Percentiles rank a stretch among this genome's conserved stretches.
These are phyloP conservation scores for Hysterium pulicare DNA, from an alignment of 2,329 filamentous ascomycete species.

Conservation along the genomic window DNA sequence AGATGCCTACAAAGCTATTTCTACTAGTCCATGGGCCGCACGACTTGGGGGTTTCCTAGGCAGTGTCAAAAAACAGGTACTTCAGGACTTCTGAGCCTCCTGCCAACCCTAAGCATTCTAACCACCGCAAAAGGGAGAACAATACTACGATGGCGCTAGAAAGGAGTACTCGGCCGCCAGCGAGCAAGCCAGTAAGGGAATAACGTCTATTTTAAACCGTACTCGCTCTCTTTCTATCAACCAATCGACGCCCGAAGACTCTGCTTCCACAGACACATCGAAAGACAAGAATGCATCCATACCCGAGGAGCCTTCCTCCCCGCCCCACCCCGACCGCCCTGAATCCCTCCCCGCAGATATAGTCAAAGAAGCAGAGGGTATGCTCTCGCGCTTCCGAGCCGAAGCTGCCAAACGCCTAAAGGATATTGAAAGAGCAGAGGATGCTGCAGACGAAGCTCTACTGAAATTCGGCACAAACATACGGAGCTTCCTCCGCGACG, in stretches of 20 bases:
- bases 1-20: conserved; percentile 92
- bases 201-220: conserved; percentile 70
- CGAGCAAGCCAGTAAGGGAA: conserved; percentile 76
- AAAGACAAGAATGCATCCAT: conserved; percentile 13
- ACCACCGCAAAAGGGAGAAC: conserved; percentile 72
- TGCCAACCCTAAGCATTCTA: background rate
- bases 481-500: conserved; percentile 83
- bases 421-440: conserved; percentile 87
- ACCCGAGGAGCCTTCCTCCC: conserved; percentile 17
- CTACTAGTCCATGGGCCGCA: conserved; percentile 85
- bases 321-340: conserved; percentile 37
- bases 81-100: conserved; percentile 18
- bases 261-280: conserved; percentile 15
- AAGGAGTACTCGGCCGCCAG: conserved; percentile 79
- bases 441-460: conserved; percentile 92
- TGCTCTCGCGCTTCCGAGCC: conserved; percentile 70
- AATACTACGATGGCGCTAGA: conserved; percentile 76
- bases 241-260: conserved; percentile 14
- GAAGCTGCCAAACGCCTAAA: conserved; percentile 82
- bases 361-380: conserved; percentile 56
- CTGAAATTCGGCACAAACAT: conserved; percentile 88
- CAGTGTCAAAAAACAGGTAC: conserved; percentile 87
- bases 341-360: conserved; percentile 50
- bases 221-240: conserved; percentile 69
- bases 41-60: conserved; percentile 84